phyloP scores from a whole-genome alignment of 805 yeast genomes.

The Starmera amethionina region DNA sequence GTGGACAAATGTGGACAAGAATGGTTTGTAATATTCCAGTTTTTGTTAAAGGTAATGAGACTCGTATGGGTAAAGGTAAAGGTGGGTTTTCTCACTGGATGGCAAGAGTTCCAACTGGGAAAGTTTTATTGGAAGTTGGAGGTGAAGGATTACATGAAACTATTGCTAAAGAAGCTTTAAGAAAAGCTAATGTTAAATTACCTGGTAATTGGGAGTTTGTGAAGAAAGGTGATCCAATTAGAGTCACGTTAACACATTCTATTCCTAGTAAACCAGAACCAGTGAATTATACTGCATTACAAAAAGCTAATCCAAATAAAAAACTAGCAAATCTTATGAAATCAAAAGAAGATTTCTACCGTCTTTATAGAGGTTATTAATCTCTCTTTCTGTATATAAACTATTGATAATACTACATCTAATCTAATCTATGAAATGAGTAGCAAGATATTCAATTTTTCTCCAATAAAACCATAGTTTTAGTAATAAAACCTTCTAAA shows the following conservation, averaged over 20 bases:
- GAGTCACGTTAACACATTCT: slow-evolving; percentile 53
- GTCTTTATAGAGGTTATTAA: slow-evolving; percentile 54
- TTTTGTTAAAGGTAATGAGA: slow-evolving; percentile 93
- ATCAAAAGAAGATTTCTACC: slow-evolving; percentile 41
- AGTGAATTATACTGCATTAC: slow-evolving; percentile 43
- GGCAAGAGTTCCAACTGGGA: slow-evolving; percentile 91
- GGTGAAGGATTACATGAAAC: slow-evolving; percentile 74
- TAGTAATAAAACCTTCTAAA: slow-evolving; percentile 88
- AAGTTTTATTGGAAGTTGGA: slow-evolving; percentile 75
- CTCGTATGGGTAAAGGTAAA: slow-evolving; percentile 99
- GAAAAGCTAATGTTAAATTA: slow-evolving; percentile 84
- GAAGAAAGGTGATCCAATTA: slow-evolving; percentile 48
- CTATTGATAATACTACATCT: slow-evolving; percentile 1
- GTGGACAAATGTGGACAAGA: slow-evolving; percentile 71
- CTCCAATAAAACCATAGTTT: slow-evolving; percentile 71
- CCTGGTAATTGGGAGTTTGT: slow-evolving; percentile 91
- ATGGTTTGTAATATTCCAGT: slow-evolving; percentile 81
- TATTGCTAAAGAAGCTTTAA: slow-evolving; percentile 81
- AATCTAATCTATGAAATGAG: neutral
- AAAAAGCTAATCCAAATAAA: slow-evolving; percentile 54
- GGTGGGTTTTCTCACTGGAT: slow-evolving; percentile 98
- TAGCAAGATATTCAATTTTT: slow-evolving; percentile 4
- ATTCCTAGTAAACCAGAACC: slow-evolving; percentile 34
- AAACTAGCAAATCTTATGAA: slow-evolving; percentile 46
- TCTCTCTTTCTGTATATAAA: neutral